Conservation (phyloP, 73 alveolate species). For the Uronychia setigera region DNA sequence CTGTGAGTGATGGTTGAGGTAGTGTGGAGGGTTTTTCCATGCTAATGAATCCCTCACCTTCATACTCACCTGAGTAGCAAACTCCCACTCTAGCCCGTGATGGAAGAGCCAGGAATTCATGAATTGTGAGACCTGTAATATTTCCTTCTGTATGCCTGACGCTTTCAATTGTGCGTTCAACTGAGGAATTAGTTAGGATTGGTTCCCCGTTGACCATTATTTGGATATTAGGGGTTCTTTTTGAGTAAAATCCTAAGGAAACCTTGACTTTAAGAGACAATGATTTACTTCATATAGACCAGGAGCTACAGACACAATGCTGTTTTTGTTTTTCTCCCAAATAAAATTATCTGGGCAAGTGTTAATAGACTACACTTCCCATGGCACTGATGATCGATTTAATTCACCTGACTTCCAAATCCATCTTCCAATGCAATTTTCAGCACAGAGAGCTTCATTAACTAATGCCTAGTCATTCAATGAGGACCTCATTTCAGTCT, state of each 20-base stretch:
- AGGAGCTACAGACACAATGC: constrained; percentile 70
- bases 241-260: constrained; percentile 71
- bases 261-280: constrained; percentile 2
- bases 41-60: constrained; percentile 48
- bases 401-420: constrained; percentile 93
- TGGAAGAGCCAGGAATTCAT: constrained; percentile 75
- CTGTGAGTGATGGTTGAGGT: too few relatives aligned
- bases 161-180: too few relatives aligned
- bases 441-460: constrained; percentile 93
- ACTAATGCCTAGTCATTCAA: constrained; percentile 81
- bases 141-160: constrained; percentile 78
- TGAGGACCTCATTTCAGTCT: constrained; percentile 67
- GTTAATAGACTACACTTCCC: constrained; percentile 95
- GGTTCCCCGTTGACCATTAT: constrained; percentile 81
- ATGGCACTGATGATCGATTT: constrained; percentile 88
- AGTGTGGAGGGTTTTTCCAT: too few relatives aligned
- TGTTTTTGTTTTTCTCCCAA: constrained; percentile 74
- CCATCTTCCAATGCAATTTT: constrained; percentile 97
- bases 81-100: constrained; percentile 69
- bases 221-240: constrained; percentile 68
- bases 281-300: constrained; percentile 78
- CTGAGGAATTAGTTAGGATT: too few relatives aligned
- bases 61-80: constrained; percentile 36
- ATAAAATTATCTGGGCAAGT: constrained; percentile 89
- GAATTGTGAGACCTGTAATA: constrained; percentile 72